Evolutionary conservation across 352 stramenopile species (phyloP), one percentile per base, ranked within the genome.

Genomic region (Phytophthora cryptogea): DNA sequence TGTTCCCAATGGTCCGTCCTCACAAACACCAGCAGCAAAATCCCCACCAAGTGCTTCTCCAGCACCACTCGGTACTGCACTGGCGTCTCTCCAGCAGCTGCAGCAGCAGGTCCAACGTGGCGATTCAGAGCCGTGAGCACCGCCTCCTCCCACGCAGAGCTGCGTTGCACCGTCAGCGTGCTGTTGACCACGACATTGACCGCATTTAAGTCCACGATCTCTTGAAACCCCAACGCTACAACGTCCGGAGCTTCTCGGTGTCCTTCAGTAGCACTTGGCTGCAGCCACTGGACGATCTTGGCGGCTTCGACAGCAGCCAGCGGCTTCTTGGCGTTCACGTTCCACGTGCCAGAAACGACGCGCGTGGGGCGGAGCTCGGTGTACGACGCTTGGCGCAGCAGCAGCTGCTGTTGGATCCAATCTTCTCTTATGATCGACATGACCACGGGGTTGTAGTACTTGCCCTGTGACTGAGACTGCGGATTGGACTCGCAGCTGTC

Each of bases 151-250:
- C 90, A 97, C 45, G 91, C 85, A 8, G 88, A 59, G 53, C 83
- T 93, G 4, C 95, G 81, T 63, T 98, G 88, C 31, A 93, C 87
- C 16, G 88, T 98, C 44, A 98, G 90, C 9, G 66, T 61, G 62
- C 94, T 98, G 54, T 99, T 98, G 0, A 99, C 94, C 1, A 98
- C 96, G 0, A 99, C 97, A 66, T 99, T 99, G 11, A 99, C 95
- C 3, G 97, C 98, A 70, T 99, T 99, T 5, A 99, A 74, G 79
- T 99, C 98, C 0, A 99, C 98, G 62, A 99, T 99, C 83, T 99
- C 98, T 69, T 99, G 97, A 66, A 99, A 94, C 1, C 88, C 83
- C 13, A 94, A 49, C 1, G 80, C 83, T 20, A 94, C 68, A 52
- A 95, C 63, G 49, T 93, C 83, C 2, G 86, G 86, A 13, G 56